Percentiles rank a stretch among this genome's conserved stretches.
Conservation (phyloP, 495 filamentous ascomycete species). For the Pyrenopolyporus hunteri region DNA sequence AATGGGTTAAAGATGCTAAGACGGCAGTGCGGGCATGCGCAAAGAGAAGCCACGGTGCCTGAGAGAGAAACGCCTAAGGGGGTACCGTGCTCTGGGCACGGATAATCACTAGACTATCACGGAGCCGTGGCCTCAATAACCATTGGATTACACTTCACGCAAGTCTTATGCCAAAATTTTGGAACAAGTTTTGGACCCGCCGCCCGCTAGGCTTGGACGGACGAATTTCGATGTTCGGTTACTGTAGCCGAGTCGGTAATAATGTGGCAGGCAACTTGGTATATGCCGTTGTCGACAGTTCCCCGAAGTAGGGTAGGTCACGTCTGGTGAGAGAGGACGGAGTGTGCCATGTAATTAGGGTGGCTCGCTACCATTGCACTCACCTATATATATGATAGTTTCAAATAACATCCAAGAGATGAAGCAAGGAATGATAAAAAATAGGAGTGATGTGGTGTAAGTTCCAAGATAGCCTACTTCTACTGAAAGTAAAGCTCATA, state of each 20-base stretch:
- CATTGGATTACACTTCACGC: slow-evolving; percentile 38
- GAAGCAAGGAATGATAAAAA: neutral
- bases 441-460: neutral
- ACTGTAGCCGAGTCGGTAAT: slow-evolving; percentile 35
- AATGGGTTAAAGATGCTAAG: slow-evolving; percentile 39
- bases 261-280: slow-evolving; percentile 40
- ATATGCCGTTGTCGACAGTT: slow-evolving; percentile 34
- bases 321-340: slow-evolving; percentile 28
- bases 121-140: slow-evolving; percentile 28
- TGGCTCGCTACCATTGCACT: slow-evolving; percentile 10
- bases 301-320: slow-evolving; percentile 39
- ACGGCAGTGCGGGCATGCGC: slow-evolving; percentile 34
- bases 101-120: neutral
- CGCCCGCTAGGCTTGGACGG: slow-evolving; percentile 23
- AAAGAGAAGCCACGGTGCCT: slow-evolving; percentile 22
- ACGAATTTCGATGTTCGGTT: slow-evolving; percentile 33
- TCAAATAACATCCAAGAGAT: slow-evolving; percentile 14
- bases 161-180: slow-evolving; percentile 38
- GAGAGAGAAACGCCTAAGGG: neutral
- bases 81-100: neutral
- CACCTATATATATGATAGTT: slow-evolving; percentile 17
- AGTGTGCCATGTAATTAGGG: slow-evolving; percentile 17
- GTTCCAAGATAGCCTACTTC: neutral
- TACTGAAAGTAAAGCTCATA: neutral
- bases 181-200: slow-evolving; percentile 39